Base-by-base conservation (phyloP, 768 basidiomycete species). In the Pulveroboletus frians region DNA sequence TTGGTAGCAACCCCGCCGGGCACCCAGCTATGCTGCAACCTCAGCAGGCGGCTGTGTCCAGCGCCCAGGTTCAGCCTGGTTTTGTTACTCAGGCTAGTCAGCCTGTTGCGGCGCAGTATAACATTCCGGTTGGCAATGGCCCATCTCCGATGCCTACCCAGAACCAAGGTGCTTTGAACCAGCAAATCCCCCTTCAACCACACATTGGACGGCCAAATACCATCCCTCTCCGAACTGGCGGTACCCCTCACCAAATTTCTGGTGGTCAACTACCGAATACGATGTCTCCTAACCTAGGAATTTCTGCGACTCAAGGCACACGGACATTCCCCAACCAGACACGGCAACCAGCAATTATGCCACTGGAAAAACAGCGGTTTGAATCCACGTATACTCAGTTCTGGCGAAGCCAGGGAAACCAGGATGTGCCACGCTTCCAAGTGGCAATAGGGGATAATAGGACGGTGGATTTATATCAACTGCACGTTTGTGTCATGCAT, bases 401-500 rank as follows among this genome's bases (percentile, higher is more conserved):
- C 54, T 77, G 76, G 53, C 47, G 58, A 38, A 75, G 68, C 43
- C 72, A 74, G 47, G 62, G 63, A 7, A 56, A 76, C 23, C 23
- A 26, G 39, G 67, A 69, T 20, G 10, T 30, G 29, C 29, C 29
- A 14, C 75, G 78, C 47, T 51, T 61, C 36, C 71, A 71, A 3
- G 49, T 77, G 34, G 50, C 80, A 57, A 69, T 65, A 31, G 69
- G 80, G 34, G 84, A 85, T 9, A 73, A 72, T 46, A 74, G 78
- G 31, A 63, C 53, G 36, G 76, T 88, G n/a, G 81, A 87, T 59
- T 62, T 88, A 27, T 73, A 81, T 66, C 59, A 62, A 29, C 65
- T 89, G 37, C 85, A 88, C 58, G 63, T 65, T 42, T 64, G 75
- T 40, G 84, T 88, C 26, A 75, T 84, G 64, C 71, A 66, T 30